phyloP scores from a whole-genome alignment of 2,329 filamentous ascomycete species.

The Microthyrium microscopicum region DNA sequence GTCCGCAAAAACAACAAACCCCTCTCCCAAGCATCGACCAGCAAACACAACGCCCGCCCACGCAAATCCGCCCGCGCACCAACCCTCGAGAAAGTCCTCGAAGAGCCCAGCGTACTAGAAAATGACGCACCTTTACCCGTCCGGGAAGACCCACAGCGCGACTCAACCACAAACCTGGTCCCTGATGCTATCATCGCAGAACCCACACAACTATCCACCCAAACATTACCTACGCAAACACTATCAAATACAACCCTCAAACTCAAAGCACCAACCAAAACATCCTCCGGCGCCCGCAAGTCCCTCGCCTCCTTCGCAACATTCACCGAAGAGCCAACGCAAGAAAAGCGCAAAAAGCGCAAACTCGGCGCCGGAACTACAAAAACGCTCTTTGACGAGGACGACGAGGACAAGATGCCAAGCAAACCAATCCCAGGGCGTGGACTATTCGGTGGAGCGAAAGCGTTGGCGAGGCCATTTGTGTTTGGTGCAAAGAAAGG shows the following conservation, averaged over 20 bases:
- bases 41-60: conserved; percentile 27
- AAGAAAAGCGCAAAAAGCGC: conserved; percentile 36
- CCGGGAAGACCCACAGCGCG: conserved; percentile 12
- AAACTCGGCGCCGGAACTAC: conserved; percentile 44
- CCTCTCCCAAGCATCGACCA: conserved; percentile 27
- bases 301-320: conserved; percentile 29
- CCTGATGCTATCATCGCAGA: conserved; percentile 14
- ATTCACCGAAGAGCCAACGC: conserved; percentile 23
- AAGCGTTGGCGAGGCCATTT: neutral
- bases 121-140: conserved; percentile 17
- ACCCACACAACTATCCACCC: conserved; percentile 9
- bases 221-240: conserved; percentile 7
- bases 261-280: no score
- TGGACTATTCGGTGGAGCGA: conserved; percentile 17
- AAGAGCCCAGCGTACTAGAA: conserved; percentile 25
- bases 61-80: conserved; percentile 17
- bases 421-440: conserved; percentile 20
- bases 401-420: conserved; percentile 32
- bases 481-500: conserved; percentile 3
- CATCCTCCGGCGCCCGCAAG: conserved; percentile 25
- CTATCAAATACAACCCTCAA: conserved; percentile 13
- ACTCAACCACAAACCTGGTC: conserved; percentile 17
- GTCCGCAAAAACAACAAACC: conserved; percentile 17
- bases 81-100: conserved; percentile 26
- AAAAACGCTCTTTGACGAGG: conserved; percentile 54